These are phyloP conservation scores for Usnea hakonensis DNA, from an alignment of 495 filamentous ascomycete species.

Conservation along the genomic window DNA sequence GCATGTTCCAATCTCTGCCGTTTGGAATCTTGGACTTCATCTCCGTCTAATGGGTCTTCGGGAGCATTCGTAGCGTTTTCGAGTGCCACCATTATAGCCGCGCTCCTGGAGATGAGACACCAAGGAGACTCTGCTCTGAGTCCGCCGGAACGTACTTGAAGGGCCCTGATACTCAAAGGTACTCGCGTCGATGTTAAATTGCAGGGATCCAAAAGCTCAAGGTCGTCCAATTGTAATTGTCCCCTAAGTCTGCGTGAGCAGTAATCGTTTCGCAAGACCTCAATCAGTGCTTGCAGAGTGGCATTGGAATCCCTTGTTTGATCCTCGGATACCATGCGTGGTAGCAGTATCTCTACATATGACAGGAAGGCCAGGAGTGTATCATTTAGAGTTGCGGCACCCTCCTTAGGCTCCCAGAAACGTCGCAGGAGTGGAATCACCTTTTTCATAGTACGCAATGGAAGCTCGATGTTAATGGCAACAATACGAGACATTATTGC, in stretches of 20 bases:
- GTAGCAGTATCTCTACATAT: conserved; percentile 53
- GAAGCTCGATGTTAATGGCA: conserved; percentile 58
- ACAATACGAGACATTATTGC: conserved; percentile 54
- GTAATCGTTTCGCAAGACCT: conserved; percentile 65
- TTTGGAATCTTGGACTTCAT: conserved; percentile 38
- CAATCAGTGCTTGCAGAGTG: conserved; percentile 43
- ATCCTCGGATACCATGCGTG: conserved; percentile 27
- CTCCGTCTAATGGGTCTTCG: background rate
- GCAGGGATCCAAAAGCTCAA: conserved; percentile 45
- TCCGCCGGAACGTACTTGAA: conserved; percentile 37
- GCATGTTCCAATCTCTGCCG: conserved; percentile 50
- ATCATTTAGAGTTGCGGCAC: conserved; percentile 46
- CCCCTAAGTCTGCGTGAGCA: conserved; percentile 59
- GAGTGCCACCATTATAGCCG: conserved; percentile 16
- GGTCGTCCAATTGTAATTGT: conserved; percentile 68
- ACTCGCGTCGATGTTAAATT: conserved; percentile 15
- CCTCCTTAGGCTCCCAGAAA: conserved; percentile 64
- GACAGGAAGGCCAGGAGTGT: conserved; percentile 68
- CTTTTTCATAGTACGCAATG: conserved; percentile 46
- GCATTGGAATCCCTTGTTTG: conserved; percentile 25
- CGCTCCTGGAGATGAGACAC: conserved; percentile 32
- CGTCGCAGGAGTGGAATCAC: conserved; percentile 63
- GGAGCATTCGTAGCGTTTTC: background rate
- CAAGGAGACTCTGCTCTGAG: conserved; percentile 42
- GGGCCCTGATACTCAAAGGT: conserved; percentile 22